Evolutionary conservation across 768 basidiomycete genomes (phyloP), one percentile per base, ranked within the genome.

Genomic region (Saitozyma podzolica): DNA sequence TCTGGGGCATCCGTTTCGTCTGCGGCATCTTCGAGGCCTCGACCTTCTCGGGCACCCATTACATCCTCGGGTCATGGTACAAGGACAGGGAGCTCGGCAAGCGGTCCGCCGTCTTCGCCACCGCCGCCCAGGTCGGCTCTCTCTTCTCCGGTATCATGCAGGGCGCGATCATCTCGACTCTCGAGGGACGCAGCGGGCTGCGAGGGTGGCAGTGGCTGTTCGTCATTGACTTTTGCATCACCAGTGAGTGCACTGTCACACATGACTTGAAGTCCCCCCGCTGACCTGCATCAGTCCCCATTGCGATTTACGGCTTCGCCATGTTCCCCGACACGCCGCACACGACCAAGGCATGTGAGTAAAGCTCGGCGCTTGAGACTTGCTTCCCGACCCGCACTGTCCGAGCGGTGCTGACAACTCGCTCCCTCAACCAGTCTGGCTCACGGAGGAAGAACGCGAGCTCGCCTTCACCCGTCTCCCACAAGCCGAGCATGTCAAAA

Each of bases 31-130:
- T 86, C 8, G 89, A 90, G 76, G 84, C 88, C 0, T 88, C 88
- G 8, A 90, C 88, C 1, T 90, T 90, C 74, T 87, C 87, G 37
- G 89, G 89, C 42, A 86, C 87, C 14, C 87, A 88, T 66, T 88
- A 87, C 69, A 81, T 89, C 65, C 84, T 89, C 16, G 87, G 88
- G 50, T 87, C 86, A 14, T 89, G 88, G 88, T 89, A 88, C 75
- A 88, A 85, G 70, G 82, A 84, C 3, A 80, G 80, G n/a, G 88
- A 89, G 76, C 82, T 89, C 6, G 88, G 87, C 9, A 87, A 87
- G 68, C 84, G 88, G 13, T 86, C 86, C 6, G 88, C 86, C 14
- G 85, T 89, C 14, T 90, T 90, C 75, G 60, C 72, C 11, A 51
- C 68, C 14, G 60, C 69, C 14, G 66, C 71, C 37, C 69, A 73